Evolutionary conservation across 2,329 filamentous ascomycete species (phyloP).

Genomic region (Xylariaceae sp.): DNA sequence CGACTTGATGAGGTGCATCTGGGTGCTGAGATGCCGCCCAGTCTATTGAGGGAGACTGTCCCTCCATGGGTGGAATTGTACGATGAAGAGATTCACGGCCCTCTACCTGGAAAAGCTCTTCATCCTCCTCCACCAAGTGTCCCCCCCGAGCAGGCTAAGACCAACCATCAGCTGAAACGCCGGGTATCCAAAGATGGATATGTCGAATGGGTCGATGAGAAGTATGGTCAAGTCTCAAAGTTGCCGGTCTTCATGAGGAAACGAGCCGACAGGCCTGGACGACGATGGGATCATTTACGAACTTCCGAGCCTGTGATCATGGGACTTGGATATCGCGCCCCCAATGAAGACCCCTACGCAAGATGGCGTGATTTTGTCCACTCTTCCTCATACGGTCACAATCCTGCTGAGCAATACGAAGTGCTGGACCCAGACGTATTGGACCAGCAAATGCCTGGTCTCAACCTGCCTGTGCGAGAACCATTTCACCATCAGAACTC

Average conservation of each 20-base stretch:
- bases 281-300: constrained; percentile 58
- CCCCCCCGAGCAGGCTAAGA: constrained; percentile 25
- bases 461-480: constrained; percentile 36
- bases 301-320: constrained; percentile 58
- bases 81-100: constrained; percentile 27
- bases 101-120: constrained; percentile 13
- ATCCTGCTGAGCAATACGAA: constrained; percentile 44
- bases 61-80: constrained; percentile 32
- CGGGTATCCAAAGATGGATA: constrained; percentile 33
- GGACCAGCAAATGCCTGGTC: constrained; percentile 34
- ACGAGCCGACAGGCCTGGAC: constrained; percentile 44
- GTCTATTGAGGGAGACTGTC: constrained; percentile 27
- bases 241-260: constrained; percentile 46
- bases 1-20: no score
- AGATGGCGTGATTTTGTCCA: constrained; percentile 52
- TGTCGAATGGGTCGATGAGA: constrained; percentile 33
- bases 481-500: constrained; percentile 38
- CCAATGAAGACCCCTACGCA: constrained; percentile 38
- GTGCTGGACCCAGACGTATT: constrained; percentile 43
- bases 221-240: constrained; percentile 30
- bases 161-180: constrained; percentile 26
- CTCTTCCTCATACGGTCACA: constrained; percentile 50
- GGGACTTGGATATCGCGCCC: constrained; percentile 41
- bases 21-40: constrained; percentile 22
- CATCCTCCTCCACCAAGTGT: constrained; percentile 22